phyloP scores from a whole-genome alignment of 2,329 filamentous ascomycete species.

The Phyllosticta citriasiana region DNA sequence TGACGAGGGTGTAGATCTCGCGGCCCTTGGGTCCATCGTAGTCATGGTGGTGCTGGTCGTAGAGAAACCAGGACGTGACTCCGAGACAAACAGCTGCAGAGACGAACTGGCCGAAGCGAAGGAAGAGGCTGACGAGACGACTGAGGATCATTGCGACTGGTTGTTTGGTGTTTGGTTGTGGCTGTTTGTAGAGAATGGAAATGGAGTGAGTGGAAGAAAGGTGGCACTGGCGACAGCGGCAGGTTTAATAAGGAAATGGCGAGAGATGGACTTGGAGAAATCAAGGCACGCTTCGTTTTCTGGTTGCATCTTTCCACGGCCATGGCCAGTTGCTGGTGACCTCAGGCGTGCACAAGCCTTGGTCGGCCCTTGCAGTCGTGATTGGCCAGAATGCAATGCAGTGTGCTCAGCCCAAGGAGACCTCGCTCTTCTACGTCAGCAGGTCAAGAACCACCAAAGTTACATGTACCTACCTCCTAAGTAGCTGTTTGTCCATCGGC shows the following conservation, averaged over 20 bases:
- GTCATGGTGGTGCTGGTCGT: slow-evolving; percentile 30
- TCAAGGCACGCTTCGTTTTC: neutral
- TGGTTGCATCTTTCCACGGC: too few species aligned
- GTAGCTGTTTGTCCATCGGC: neutral
- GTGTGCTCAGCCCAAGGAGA: neutral
- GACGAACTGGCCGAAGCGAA: slow-evolving; percentile 54
- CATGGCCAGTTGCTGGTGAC: neutral
- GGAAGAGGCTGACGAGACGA: slow-evolving; percentile 45
- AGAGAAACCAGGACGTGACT: slow-evolving; percentile 57
- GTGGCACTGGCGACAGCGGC: too few species aligned
- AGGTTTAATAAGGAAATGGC: neutral
- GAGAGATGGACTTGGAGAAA: neutral
- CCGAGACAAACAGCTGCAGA: slow-evolving; percentile 63
- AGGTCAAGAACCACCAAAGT: neutral
- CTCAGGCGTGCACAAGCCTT: neutral
- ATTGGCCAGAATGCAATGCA: neutral
- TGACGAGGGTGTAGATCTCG: slow-evolving; percentile 65
- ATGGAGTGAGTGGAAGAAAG: too few species aligned
- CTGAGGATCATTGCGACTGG: slow-evolving; percentile 32
- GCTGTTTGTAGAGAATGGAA: neutral
- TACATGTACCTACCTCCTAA: neutral
- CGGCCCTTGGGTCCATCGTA: slow-evolving; percentile 43
- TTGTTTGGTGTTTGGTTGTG: neutral
- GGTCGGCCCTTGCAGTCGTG: neutral
- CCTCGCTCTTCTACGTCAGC: neutral